phyloP scores from a whole-genome alignment of 2,329 filamentous ascomycete species.

The Coniella vitis region DNA sequence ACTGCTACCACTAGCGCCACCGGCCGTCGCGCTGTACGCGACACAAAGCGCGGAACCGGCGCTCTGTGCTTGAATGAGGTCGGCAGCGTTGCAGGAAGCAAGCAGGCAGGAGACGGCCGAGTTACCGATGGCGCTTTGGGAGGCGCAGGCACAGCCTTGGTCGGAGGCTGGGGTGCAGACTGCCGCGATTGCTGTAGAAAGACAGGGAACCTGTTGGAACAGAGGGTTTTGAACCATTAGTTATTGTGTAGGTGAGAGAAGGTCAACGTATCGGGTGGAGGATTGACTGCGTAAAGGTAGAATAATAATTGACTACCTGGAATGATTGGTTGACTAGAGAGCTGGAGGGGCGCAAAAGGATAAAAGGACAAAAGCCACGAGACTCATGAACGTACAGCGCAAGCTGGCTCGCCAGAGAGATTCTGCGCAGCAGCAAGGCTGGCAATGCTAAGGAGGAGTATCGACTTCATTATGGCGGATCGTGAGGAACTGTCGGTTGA shows the following conservation, averaged over 20 bases:
- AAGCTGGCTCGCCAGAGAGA: conserved; percentile 28
- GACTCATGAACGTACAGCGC: conserved; percentile 33
- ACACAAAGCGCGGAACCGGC: conserved; percentile 27
- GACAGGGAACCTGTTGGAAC: conserved; percentile 38
- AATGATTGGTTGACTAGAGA: no score
- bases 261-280: no score
- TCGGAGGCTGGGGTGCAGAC: conserved; percentile 39
- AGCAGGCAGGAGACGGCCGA: conserved; percentile 27
- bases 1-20: conserved; percentile 3
- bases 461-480: conserved; percentile 23
- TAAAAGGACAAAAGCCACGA: no score
- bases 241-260: no score
- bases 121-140: conserved; percentile 24
- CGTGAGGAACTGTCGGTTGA: no score
- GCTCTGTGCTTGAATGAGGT: conserved; percentile 24
- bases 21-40: conserved; percentile 21
- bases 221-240: no score
- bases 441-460: conserved; percentile 21
- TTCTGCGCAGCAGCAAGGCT: conserved; percentile 27
- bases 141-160: conserved; percentile 44
- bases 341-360: not conserved
- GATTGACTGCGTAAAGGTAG: no score
- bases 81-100: conserved; percentile 21
- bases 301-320: no score
- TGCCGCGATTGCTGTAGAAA: conserved; percentile 39